These are phyloP conservation scores for Strombidium stylifer DNA, from an alignment of 73 alveolate species.

Conservation along the genomic window DNA sequence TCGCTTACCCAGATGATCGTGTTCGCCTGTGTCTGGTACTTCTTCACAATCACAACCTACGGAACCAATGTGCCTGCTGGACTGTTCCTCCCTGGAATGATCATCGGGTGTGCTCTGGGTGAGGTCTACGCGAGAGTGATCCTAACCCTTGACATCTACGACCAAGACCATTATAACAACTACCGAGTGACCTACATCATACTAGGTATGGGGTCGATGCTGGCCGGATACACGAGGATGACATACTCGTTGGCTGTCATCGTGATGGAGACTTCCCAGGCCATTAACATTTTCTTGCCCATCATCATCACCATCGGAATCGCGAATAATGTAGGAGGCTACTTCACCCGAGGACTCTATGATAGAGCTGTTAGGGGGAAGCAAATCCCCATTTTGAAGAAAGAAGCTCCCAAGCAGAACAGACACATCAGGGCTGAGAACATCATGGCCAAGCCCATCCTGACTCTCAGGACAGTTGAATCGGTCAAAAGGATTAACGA, in stretches of 20 bases:
- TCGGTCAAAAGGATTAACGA: neutral
- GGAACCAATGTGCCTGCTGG: too few species aligned
- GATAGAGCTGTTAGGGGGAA: neutral
- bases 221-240: conserved; percentile 56
- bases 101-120: too few species aligned
- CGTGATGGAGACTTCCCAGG: conserved; percentile 56
- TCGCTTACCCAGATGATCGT: too few species aligned
- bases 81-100: too few species aligned
- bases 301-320: conserved; percentile 32
- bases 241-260: conserved; percentile 57
- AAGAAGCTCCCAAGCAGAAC: neutral
- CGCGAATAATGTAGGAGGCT: conserved; percentile 24
- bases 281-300: conserved; percentile 43
- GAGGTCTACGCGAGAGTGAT: too few species aligned
- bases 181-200: conserved; percentile 36
- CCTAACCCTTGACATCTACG: conserved; percentile 52
- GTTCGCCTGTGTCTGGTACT: too few species aligned
- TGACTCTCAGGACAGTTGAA: too few species aligned
- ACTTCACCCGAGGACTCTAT: too few species aligned
- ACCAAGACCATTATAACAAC: too few species aligned
- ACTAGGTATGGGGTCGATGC: conserved; percentile 51
- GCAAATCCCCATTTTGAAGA: neutral
- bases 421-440: neutral
- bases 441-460: neutral
- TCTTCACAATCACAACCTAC: too few species aligned